Percentiles rank a stretch among this genome's conserved stretches.
Evolutionary conservation across 139 green algal genomes (phyloP).

Genomic region (Tetratostichococcus sp.): DNA sequence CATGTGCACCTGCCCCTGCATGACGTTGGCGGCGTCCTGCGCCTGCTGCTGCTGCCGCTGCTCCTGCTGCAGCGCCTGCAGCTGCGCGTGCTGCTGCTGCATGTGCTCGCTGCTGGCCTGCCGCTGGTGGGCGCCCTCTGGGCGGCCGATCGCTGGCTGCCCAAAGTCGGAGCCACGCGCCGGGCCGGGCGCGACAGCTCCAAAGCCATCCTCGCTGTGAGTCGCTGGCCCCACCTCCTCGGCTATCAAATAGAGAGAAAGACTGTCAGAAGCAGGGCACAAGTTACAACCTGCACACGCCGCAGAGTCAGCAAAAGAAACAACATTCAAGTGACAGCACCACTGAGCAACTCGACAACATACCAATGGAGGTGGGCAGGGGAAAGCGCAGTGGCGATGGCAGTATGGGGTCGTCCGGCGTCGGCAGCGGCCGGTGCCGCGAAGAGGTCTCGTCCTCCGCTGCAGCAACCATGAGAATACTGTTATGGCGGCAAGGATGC

Average conservation of each 20-base stretch:
- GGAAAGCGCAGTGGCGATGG: not conserved
- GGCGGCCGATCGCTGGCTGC: not conserved
- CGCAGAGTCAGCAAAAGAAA: too few relatives aligned
- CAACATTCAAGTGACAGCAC: too few relatives aligned
- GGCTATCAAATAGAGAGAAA: not conserved
- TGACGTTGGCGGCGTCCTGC: not conserved
- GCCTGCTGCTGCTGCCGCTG: not conserved
- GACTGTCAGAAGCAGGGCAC: not conserved
- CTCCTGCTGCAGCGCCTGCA: not conserved
- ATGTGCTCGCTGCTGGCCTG: not conserved
- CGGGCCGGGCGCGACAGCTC: not conserved
- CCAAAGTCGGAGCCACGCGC: not conserved
- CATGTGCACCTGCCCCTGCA: not conserved
- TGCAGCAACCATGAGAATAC: not conserved
- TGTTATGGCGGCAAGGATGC: too few relatives aligned
- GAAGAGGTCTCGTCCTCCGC: not conserved
- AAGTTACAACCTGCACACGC: too few relatives aligned
- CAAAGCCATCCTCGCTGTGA: not conserved
- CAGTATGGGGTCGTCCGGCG: not conserved
- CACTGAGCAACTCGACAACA: too few relatives aligned
- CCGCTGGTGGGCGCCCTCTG: not conserved
- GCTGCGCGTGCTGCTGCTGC: not conserved
- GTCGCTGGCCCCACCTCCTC: not conserved
- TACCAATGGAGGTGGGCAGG: not conserved
- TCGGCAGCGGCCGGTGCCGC: not conserved